phyloP scores from a whole-genome alignment of 768 basidiomycete species.

The Trametes maxima region DNA sequence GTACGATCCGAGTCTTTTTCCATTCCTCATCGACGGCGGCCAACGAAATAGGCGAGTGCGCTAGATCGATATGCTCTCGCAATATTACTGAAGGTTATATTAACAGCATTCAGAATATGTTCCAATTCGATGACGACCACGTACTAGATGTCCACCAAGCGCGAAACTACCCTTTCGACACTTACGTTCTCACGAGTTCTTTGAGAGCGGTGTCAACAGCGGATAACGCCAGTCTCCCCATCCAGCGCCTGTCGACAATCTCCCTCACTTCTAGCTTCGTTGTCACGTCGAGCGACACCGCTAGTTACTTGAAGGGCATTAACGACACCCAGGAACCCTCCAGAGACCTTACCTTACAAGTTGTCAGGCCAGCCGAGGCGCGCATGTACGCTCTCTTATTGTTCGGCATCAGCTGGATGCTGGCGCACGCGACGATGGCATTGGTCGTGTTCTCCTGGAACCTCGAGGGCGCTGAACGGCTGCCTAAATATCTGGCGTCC shows the following conservation, averaged over 20 bases:
- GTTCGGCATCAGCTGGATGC: constrained; percentile 53
- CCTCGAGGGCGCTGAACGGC: constrained; percentile 32
- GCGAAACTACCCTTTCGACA: constrained; percentile 60
- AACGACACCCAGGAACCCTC: constrained; percentile 34
- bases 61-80: neutral
- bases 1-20: constrained; percentile 52
- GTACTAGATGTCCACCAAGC: constrained; percentile 57
- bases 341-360: constrained; percentile 49
- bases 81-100: neutral
- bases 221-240: constrained; percentile 41
- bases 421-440: constrained; percentile 54
- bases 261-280: constrained; percentile 50
- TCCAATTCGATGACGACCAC: constrained; percentile 60
- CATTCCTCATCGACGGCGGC: constrained; percentile 43
- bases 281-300: constrained; percentile 42
- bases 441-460: constrained; percentile 47
- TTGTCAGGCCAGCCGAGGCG: constrained; percentile 47
- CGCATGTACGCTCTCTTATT: constrained; percentile 48
- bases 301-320: constrained; percentile 36
- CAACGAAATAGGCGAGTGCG: constrained; percentile 43
- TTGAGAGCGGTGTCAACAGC: constrained; percentile 42
- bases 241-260: constrained; percentile 47
- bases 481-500: constrained; percentile 43
- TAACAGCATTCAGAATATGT: constrained; percentile 52
- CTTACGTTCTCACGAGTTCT: constrained; percentile 51